Evolutionary conservation across 2,329 filamentous ascomycete genomes (phyloP).

Genomic region (Kalmusia sp.): DNA sequence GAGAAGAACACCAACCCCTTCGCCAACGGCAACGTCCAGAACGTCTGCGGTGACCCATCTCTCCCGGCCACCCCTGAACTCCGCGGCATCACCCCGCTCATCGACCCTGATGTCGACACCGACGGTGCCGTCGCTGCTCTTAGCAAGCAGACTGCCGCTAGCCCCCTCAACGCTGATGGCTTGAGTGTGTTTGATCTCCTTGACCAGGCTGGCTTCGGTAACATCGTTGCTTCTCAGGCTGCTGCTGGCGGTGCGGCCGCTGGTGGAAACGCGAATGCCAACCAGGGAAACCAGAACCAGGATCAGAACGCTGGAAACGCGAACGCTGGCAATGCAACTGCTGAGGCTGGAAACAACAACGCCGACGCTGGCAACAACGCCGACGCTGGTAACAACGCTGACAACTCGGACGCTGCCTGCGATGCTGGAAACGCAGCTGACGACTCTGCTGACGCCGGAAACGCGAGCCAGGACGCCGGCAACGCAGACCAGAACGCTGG

Average conservation of each 20-base stretch:
- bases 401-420: too few species aligned
- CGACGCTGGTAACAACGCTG: neutral
- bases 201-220: slow-evolving; percentile 66
- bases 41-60: slow-evolving; percentile 68
- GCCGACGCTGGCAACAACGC: slow-evolving; percentile 15
- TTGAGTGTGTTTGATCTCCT: slow-evolving; percentile 71
- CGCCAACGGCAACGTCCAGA: slow-evolving; percentile 62
- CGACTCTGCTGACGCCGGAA: slow-evolving; percentile 13
- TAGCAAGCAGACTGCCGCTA: slow-evolving; percentile 59
- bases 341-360: slow-evolving; percentile 12
- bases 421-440: slow-evolving; percentile 12
- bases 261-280: slow-evolving; percentile 19
- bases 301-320: slow-evolving; percentile 10
- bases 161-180: slow-evolving; percentile 66
- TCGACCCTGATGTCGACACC: slow-evolving; percentile 69
- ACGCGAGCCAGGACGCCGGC: neutral
- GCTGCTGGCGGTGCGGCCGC: slow-evolving; percentile 44
- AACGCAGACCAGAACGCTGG: slow-evolving; percentile 18
- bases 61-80: slow-evolving; percentile 68
- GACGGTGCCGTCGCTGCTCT: slow-evolving; percentile 67
- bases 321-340: slow-evolving; percentile 9
- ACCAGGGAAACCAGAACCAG: too few species aligned
- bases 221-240: slow-evolving; percentile 60
- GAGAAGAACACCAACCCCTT: slow-evolving; percentile 79
- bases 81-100: slow-evolving; percentile 70